Percentiles rank a stretch among this genome's conserved stretches.
Evolutionary conservation across 495 filamentous ascomycete genomes (phyloP).

Genomic region (Lophiostoma macrostomum): DNA sequence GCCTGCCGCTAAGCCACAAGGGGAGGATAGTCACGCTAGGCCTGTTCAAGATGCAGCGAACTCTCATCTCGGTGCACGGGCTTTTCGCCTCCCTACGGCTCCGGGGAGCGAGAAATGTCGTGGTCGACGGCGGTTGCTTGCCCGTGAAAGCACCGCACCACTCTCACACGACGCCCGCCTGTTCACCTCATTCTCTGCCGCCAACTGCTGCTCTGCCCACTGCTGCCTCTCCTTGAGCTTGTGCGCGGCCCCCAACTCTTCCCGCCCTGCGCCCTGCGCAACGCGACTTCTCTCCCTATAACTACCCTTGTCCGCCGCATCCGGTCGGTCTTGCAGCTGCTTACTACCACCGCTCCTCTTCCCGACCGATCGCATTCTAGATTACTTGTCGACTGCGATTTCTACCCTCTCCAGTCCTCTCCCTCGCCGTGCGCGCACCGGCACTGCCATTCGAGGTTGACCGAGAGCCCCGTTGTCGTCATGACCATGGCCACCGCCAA

Average conservation of each 20-base stretch:
- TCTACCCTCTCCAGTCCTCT: neutral
- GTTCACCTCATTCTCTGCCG: too few species aligned
- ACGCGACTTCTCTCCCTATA: constrained; percentile 1
- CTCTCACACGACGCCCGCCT: constrained; percentile 7
- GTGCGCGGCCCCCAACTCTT: neutral
- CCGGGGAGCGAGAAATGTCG: too few species aligned
- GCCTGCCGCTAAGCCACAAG: constrained; percentile 5
- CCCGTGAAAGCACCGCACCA: too few species aligned
- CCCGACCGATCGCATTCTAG: too few species aligned
- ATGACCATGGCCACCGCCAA: constrained; percentile 48
- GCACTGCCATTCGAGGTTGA: neutral
- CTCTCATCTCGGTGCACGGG: too few species aligned
- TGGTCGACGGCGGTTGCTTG: too few species aligned
- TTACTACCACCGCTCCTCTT: neutral
- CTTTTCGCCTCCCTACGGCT: too few species aligned
- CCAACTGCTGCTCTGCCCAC: constrained; percentile 23
- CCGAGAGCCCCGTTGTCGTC: neutral
- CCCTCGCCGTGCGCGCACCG: neutral
- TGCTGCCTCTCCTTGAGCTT: constrained; percentile 22
- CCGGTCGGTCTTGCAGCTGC: neutral
- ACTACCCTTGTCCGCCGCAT: neutral
- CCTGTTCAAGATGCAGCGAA: neutral
- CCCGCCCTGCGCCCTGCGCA: neutral
- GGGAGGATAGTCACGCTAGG: neutral
- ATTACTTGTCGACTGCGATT: neutral